phyloP scores from a whole-genome alignment of 2,329 filamentous ascomycete species.

The Ilyonectria mors-panacis region DNA sequence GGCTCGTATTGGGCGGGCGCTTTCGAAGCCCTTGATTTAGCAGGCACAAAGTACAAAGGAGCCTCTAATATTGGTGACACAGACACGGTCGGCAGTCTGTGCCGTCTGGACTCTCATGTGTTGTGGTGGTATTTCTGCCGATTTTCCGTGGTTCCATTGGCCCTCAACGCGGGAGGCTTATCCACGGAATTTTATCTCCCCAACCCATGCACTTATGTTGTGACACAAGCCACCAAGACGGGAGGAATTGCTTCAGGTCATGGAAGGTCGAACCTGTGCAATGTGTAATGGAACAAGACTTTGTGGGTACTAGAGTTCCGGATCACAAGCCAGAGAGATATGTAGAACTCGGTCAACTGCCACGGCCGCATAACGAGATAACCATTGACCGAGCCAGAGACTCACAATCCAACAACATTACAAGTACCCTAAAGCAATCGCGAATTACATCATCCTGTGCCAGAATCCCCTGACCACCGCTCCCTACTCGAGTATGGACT shows the following conservation, averaged over 20 bases:
- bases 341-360: not conserved
- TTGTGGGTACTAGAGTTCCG: not conserved
- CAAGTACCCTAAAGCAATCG: not conserved
- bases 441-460: not conserved
- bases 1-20: not conserved
- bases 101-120: slow-evolving; percentile 4
- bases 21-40: not conserved
- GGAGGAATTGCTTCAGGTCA: not conserved
- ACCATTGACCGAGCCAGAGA: too few species aligned
- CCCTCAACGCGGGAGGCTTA: slow-evolving; percentile 5
- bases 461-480: not conserved
- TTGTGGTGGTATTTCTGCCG: slow-evolving; percentile 7
- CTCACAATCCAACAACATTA: too few species aligned
- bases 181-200: not conserved
- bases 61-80: slow-evolving; percentile 4
- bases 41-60: not conserved
- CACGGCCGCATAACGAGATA: too few species aligned
- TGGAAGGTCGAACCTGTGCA: not conserved
- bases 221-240: slow-evolving; percentile 12
- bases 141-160: slow-evolving; percentile 7
- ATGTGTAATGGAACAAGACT: not conserved
- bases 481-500: not conserved
- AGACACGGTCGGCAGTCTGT: not conserved
- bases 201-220: slow-evolving; percentile 9
- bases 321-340: not conserved